A percentile compares a stretch with the other conserved stretches of the same genome.
Conservation (phyloP, 345 rosid genomes). For the Physaria fendleri region DNA sequence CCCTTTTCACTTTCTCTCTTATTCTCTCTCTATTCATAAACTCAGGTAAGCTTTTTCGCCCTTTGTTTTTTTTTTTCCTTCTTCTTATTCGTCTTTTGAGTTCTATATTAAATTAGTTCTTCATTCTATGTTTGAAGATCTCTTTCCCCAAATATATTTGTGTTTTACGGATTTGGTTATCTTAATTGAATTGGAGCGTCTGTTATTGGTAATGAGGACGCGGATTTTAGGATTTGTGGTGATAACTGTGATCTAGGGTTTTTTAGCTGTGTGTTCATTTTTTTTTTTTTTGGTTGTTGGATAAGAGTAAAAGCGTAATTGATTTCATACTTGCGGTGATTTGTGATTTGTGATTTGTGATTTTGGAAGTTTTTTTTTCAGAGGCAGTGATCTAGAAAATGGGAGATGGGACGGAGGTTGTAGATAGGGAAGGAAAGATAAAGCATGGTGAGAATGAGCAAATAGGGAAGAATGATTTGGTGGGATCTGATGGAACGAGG, state of each 20-base stretch:
- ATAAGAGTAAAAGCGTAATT: not conserved
- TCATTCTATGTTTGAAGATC: not conserved
- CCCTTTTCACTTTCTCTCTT: constrained; percentile 2
- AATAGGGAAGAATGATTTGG: constrained; percentile 1
- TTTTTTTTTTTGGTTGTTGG: not conserved
- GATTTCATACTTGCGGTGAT: not conserved
- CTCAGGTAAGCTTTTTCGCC: constrained; percentile 22
- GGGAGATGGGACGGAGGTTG: constrained; percentile 48
- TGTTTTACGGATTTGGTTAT: not conserved
- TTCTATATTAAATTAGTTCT: not conserved
- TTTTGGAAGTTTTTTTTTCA: not conserved
- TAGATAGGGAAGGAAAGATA: constrained; percentile 27
- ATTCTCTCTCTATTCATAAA: constrained; percentile 4
- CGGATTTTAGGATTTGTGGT: not conserved
- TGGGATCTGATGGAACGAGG: constrained; percentile 29
- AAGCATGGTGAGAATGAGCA: constrained; percentile 29
- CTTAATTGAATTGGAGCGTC: not conserved
- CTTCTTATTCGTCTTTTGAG: not conserved
- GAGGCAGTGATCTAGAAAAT: constrained; percentile 33
- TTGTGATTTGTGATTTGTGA: constrained; percentile 2
- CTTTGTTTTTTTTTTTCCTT: not conserved
- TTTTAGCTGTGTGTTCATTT: not conserved
- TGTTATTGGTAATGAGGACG: not conserved
- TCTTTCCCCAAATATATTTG: not conserved
- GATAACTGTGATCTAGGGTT: constrained; percentile 28